Base-by-base conservation (phyloP, 495 filamentous ascomycete species). In the Margaritispora aquatica region DNA sequence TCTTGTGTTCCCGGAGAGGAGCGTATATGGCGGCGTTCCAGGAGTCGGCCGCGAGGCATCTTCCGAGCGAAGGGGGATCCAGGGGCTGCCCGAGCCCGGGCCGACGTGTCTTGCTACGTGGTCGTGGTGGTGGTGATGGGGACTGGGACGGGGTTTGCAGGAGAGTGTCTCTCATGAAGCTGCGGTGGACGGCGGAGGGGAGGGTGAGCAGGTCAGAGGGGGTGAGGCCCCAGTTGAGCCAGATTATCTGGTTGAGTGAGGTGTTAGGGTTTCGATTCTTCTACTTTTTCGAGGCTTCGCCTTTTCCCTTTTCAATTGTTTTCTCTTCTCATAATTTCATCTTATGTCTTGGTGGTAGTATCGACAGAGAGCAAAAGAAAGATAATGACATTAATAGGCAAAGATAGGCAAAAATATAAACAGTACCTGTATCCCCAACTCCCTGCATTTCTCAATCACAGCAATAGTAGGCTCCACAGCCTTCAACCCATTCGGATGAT, bases 201-300 rank as follows among this genome's bases (percentile, higher is more conserved):
- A 84, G 77, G 1, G 52, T 62, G 7, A 47, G 58, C 19, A 86
- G 63, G 48, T 84, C 82, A 19, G 75, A 52, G 21, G 84, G 75
- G 5, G 70, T 80, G 22, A 85, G 62, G 5, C 82, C 82, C 82
- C 82, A 85, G 60, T 83, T 84, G 29, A 85, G 69, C 82, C 82
- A 85, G 3, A 84, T 69, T 34, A 84, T 68, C 72, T 73, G 47
- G 2, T 23, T n/a, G n/a, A n/a, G n/a, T n/a, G n/a, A n/a, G n/a
- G n/a, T n/a, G n/a, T n/a, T n/a, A n/a, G n/a, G n/a, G n/a, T n/a
- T n/a, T n/a, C n/a, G n/a, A n/a, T n/a, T n/a, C n/a, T n/a, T n/a
- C n/a, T n/a, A n/a, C n/a, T n/a, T n/a, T n/a, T n/a, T n/a, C n/a
- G n/a, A n/a, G n/a, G n/a, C n/a, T n/a, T n/a, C n/a, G n/a, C n/a